phyloP scores from a whole-genome alignment of 805 yeast species.

The Hemisphaericaspora nanyangensis region DNA sequence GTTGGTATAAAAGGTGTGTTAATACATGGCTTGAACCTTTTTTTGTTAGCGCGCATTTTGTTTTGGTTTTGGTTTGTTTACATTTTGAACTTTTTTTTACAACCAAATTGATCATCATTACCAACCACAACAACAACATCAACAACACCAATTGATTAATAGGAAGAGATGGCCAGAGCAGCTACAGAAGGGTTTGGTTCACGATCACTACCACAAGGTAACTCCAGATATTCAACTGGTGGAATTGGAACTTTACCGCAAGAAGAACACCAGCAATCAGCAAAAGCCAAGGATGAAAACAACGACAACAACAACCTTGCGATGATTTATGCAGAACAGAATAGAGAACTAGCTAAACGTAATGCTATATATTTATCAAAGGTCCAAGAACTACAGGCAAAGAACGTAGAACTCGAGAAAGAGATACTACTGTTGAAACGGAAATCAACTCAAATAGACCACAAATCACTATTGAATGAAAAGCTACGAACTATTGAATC shows the following conservation, averaged over 20 bases:
- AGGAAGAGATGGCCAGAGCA: slow-evolving; percentile 1
- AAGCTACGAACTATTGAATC: slow-evolving; percentile 38
- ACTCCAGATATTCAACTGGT: neutral
- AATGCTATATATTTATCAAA: slow-evolving; percentile 51
- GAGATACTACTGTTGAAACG: slow-evolving; percentile 47
- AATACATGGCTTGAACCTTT: no score
- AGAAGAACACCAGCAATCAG: neutral
- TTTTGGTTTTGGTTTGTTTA: slow-evolving; percentile 5
- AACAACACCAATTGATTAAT: neutral
- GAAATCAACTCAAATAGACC: slow-evolving; percentile 23
- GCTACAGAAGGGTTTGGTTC: no score
- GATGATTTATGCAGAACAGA: slow-evolving; percentile 33
- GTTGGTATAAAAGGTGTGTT: no score
- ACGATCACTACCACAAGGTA: neutral
- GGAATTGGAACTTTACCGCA: neutral
- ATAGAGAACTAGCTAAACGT: slow-evolving; percentile 56
- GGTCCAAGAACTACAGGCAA: slow-evolving; percentile 50
- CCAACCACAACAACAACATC: neutral
- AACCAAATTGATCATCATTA: neutral
- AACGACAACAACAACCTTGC: neutral
- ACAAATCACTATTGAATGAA: slow-evolving; percentile 31
- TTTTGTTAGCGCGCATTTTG: slow-evolving; percentile 1
- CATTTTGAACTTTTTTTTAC: slow-evolving; percentile 2
- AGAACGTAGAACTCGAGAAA: slow-evolving; percentile 44
- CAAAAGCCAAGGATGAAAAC: neutral